These are phyloP conservation scores for Tuber microsphaerosporum DNA, from an alignment of 495 filamentous ascomycete genomes.

Conservation along the genomic window DNA sequence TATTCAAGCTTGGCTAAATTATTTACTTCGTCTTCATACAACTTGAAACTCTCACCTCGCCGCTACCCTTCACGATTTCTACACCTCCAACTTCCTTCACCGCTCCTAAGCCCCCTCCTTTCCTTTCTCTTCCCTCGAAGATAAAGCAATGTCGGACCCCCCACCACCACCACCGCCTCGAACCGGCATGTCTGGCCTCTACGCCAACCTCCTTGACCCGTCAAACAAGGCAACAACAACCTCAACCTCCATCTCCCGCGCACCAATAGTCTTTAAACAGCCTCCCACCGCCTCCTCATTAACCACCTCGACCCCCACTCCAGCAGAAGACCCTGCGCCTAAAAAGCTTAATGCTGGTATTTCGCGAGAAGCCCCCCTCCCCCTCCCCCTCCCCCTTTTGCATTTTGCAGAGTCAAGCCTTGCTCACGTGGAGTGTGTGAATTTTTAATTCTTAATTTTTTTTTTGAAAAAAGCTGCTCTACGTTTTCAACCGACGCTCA, in stretches of 20 bases:
- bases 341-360: conserved; percentile 78
- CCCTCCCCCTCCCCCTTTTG: conserved; percentile 31
- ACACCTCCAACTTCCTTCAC: neutral
- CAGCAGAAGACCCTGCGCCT: conserved; percentile 47
- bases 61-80: neutral
- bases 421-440: conserved; percentile 48
- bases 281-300: conserved; percentile 22
- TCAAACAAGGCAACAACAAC: conserved; percentile 43
- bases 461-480: conserved; percentile 53
- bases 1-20: neutral
- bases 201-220: conserved; percentile 58
- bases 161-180: conserved; percentile 19
- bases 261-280: conserved; percentile 70
- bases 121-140: neutral
- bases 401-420: conserved; percentile 39
- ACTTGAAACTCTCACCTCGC: neutral
- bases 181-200: conserved; percentile 46
- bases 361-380: conserved; percentile 43
- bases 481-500: conserved; percentile 74
- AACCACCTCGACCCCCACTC: conserved; percentile 32
- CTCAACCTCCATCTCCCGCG: conserved; percentile 52
- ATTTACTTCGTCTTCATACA: neutral
- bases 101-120: neutral
- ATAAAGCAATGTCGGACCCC: conserved; percentile 29
- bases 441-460: conserved; percentile 37